Conservation (phyloP, 140 eudicot genomes). For the Stevia rebaudiana region DNA sequence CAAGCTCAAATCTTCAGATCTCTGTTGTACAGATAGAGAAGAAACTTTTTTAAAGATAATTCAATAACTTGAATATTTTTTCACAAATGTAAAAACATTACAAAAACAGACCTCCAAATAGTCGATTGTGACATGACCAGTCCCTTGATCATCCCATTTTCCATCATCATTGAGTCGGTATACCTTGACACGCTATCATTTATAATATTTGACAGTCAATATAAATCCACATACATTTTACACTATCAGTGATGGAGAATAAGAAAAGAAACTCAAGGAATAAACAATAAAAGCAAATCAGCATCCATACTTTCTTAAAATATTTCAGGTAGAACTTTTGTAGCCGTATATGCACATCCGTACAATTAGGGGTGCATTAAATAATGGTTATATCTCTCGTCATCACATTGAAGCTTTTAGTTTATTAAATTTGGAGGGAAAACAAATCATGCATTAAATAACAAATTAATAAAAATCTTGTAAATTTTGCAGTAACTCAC, state of each 20-base stretch:
- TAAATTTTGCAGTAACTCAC: background rate
- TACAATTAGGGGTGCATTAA: background rate
- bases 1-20: constrained; percentile 72
- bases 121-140: constrained; percentile 89
- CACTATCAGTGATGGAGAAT: background rate
- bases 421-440: background rate
- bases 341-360: background rate
- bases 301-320: background rate
- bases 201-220: constrained; percentile 5
- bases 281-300: constrained; percentile 13
- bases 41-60: background rate
- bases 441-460: background rate
- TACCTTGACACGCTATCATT: constrained; percentile 74
- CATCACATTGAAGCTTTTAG: background rate
- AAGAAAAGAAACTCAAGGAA: background rate
- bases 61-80: background rate
- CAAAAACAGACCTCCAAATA: constrained; percentile 57
- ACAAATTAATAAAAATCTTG: background rate
- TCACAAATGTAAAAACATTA: background rate
- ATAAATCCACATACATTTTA: background rate
- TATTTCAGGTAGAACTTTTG: background rate
- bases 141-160: constrained; percentile 98
- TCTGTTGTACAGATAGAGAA: constrained; percentile 36
- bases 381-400: background rate
- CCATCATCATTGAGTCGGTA: constrained; percentile 82